Base-by-base conservation (phyloP, 805 yeast species). In the Wickerhamomyces hampshirensis region DNA sequence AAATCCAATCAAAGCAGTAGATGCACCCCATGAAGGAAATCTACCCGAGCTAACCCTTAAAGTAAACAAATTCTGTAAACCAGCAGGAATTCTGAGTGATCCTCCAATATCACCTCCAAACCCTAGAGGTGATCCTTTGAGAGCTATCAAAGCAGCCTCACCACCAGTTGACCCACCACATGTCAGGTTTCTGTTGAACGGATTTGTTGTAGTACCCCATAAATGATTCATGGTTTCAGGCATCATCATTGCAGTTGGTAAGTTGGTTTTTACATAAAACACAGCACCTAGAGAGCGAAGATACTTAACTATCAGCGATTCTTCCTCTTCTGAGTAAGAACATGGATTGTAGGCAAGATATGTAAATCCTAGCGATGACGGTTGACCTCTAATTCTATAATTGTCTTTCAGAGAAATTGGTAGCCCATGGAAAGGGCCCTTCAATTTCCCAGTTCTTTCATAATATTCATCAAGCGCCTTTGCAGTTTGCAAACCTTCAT, bases 391-490 rank as follows among this genome's bases (percentile, higher is more conserved):
- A 35, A 76, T 47, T 38, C 53, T 50, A 17, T 53, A 23, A 23
- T 57, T 50, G 35, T 57, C 80, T 43, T 80, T 80, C 37, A 79
- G 59, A 0, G 84, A 75, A 28, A 80, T 61, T 10, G 87, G 87
- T 16, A 80, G 50, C 0, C 87, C 87, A 46, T 80, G 87, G 31
- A 80, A 64, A 2, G 83, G 81, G 19, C 87, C 87, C 30, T 73
- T 56, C 5, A 71, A 55, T 46, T 72, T 62, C 11, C 81, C 82
- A 31, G 70, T 59, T 29, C 59, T 48, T 35, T 53, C 56, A 38
- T 46, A 73, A 49, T 70, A 68, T 11, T 63, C 73, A 50, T 80
- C 88, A 41, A 78, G 62, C 35, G 54, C 63, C 46, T 67, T 56
- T 6, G 87, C 87, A 38, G 68, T 63, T 38, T 61, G 59, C 33